phyloP scores from a whole-genome alignment of 305 asterid species.

The Nicotiana rustica region DNA sequence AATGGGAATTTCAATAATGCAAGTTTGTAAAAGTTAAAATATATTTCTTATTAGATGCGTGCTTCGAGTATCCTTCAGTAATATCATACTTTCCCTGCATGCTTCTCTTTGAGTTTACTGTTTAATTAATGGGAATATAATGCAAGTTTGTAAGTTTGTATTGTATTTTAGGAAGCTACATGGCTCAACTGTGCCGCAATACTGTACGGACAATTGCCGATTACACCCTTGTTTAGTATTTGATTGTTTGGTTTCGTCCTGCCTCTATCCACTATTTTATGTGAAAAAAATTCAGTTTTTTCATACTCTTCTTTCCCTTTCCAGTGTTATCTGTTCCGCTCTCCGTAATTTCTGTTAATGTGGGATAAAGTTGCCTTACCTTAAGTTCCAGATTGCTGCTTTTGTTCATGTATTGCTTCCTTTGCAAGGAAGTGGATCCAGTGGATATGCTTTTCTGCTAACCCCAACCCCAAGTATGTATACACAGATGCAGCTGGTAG shows the following conservation, averaged over 20 bases:
- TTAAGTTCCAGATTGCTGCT: background rate
- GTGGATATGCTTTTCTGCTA: conserved; percentile 23
- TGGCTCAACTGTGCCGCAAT: background rate
- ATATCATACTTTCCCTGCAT: background rate
- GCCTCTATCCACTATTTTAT: background rate
- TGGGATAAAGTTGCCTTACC: background rate
- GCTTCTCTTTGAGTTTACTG: conserved; percentile 24
- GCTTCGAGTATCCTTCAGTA: conserved; percentile 14
- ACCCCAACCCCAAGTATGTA: conserved; percentile 11
- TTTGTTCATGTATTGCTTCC: conserved; percentile 17
- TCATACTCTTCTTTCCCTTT: background rate
- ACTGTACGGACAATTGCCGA: background rate
- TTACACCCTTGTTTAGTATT: conserved; percentile 20
- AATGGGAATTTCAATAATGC: too few relatives aligned
- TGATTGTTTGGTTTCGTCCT: background rate
- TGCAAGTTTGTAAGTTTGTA: background rate
- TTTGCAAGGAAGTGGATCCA: conserved; percentile 23
- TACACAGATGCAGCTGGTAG: background rate
- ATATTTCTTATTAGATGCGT: background rate
- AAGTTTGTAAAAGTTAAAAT: background rate
- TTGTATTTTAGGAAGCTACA: conserved; percentile 8
- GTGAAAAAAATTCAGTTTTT: conserved; percentile 15
- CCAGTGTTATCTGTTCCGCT: conserved; percentile 20
- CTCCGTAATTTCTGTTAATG: background rate
- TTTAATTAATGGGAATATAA: conserved; percentile 5